Base-by-base conservation (phyloP, 495 filamentous ascomycete genomes). In the Bacidia rubella region DNA sequence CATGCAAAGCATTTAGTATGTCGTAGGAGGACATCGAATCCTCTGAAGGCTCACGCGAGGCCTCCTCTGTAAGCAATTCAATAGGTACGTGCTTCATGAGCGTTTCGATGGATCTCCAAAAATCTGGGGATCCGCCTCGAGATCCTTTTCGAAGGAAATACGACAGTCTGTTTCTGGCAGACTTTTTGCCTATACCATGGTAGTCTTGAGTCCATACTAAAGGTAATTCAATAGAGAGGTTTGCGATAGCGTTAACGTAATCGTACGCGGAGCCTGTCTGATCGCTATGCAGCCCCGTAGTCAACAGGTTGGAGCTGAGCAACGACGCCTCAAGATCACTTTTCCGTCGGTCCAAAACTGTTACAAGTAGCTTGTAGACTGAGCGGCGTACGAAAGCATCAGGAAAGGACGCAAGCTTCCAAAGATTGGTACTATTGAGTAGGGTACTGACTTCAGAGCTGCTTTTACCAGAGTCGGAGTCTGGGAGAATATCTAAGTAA, bases 71-170 rank as follows among this genome's bases (percentile, higher is more conserved):
- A 35, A 35, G 29, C n/a, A 35, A 15, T 15, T 35, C 61, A 0
- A 60, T 49, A 7, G 88, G 86, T 11, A 96, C 62, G 0, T 62
- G 60, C 10, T 68, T 60, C 29, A 96, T 60, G 1, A 95, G 61
- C 22, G 67, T 68, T 40, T 71, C 67, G 32, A 38, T 25, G 22
- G n/a, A 50, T 2, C 25, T 50, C 92, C 92, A 98, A 62, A 79
- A 95, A 3, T 74, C 74, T 2, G 71, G 65, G 2, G 77, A 66
- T 11, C 83, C 79, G 7, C 77, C 78, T 57, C 94, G 84, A 1
- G 90, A 93, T 43, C 93, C 92, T 59, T 80, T 81, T 51, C 83
- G 78, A n/a, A 96, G 69, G 58, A 93, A 93, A 19, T 77, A 71
- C 27, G 72, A 74, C 2, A 98, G 60, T 24, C 80, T 72, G 26